Percentiles rank a stretch among this genome's conserved stretches.
phyloP scores from a whole-genome alignment of 345 rosid genomes.

The Cochlearia excelsa region DNA sequence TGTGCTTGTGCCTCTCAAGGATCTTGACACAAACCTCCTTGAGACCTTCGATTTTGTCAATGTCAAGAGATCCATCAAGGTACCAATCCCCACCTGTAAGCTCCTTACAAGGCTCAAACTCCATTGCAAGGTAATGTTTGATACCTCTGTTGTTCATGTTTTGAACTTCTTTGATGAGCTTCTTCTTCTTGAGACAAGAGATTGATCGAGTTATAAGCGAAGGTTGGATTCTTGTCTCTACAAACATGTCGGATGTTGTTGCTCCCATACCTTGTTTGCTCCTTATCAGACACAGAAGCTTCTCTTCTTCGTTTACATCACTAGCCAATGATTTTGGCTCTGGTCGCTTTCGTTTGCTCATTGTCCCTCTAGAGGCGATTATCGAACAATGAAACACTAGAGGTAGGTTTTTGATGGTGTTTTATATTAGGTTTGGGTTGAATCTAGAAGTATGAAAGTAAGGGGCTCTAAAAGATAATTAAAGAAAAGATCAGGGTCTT shows the following conservation, averaged over 20 bases:
- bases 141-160: conserved; percentile 54
- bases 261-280: conserved; percentile 64
- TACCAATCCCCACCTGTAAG: conserved; percentile 86
- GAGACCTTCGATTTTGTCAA: conserved; percentile 39
- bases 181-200: conserved; percentile 34
- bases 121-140: conserved; percentile 56
- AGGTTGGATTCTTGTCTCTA: conserved; percentile 40
- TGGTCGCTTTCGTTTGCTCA: conserved; percentile 56
- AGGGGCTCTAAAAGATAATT: not conserved
- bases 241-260: conserved; percentile 45
- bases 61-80: conserved; percentile 54
- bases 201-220: conserved; percentile 40
- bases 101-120: conserved; percentile 63
- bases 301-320: conserved; percentile 49
- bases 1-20: conserved; percentile 25
- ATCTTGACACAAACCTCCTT: conserved; percentile 42
- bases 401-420: too few relatives aligned
- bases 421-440: too few relatives aligned
- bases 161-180: conserved; percentile 53
- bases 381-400: too few relatives aligned
- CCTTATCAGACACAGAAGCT: conserved; percentile 42
- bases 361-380: not conserved
- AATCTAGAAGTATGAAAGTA: too few relatives aligned
- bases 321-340: conserved; percentile 38
- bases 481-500: conserved; percentile 12